Evolutionary conservation across 2,329 filamentous ascomycete genomes (phyloP).

Genomic region (Cylindrodendrum hubeiense): DNA sequence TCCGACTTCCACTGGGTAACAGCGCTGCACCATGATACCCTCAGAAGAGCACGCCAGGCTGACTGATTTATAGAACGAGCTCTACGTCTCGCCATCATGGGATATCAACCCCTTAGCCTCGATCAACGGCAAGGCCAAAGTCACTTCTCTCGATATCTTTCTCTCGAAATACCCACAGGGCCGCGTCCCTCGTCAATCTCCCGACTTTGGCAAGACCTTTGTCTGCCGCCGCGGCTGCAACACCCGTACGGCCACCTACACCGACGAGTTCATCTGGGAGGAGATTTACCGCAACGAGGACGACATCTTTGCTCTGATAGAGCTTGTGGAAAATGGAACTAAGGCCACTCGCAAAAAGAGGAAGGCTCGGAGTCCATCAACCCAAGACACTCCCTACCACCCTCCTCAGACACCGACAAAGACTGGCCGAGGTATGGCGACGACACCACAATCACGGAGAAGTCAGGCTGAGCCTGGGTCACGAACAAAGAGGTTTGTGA

Average conservation of each 20-base stretch:
- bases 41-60: not conserved
- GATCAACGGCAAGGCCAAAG: slow-evolving; percentile 88
- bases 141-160: slow-evolving; percentile 81
- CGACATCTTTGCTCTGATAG: slow-evolving; percentile 74
- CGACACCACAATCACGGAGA: slow-evolving; percentile 48
- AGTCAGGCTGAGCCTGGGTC: slow-evolving; percentile 49
- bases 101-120: slow-evolving; percentile 89
- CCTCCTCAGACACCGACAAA: slow-evolving; percentile 55
- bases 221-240: slow-evolving; percentile 92
- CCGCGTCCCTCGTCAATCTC: slow-evolving; percentile 77
- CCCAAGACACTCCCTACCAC: slow-evolving; percentile 47
- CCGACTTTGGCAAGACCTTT: slow-evolving; percentile 87
- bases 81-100: slow-evolving; percentile 90
- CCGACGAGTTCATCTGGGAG: slow-evolving; percentile 93
- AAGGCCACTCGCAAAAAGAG: slow-evolving; percentile 68
- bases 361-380: slow-evolving; percentile 48
- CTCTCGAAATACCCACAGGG: slow-evolving; percentile 78
- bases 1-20: slow-evolving; percentile 78
- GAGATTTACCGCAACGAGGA: slow-evolving; percentile 78
- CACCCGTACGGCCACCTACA: slow-evolving; percentile 89
- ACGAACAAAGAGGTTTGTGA: slow-evolving; percentile 46
- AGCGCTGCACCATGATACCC: slow-evolving; percentile 28
- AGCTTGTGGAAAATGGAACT: slow-evolving; percentile 78
- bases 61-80: slow-evolving; percentile 74
- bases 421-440: slow-evolving; percentile 42